Conservation (phyloP, 2,329 filamentous ascomycete genomes). For the Aspergillus sp. region DNA sequence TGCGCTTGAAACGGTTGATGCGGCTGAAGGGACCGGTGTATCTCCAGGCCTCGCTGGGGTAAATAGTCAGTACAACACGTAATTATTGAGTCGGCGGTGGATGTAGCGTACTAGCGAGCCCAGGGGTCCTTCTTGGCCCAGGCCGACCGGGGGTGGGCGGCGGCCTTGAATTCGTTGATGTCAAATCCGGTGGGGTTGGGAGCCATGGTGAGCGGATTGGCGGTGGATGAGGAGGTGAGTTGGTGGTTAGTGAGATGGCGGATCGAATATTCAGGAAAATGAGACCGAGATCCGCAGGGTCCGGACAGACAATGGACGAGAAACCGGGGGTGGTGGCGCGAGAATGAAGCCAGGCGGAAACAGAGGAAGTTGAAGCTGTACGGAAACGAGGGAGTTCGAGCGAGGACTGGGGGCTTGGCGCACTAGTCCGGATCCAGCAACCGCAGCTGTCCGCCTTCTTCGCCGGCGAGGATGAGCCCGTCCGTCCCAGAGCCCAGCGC, state of each 20-base stretch:
- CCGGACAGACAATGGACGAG: conserved; percentile 16
- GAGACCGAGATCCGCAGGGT: conserved; percentile 15
- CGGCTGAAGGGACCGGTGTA: conserved; percentile 87
- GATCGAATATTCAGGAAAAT: conserved; percentile 13
- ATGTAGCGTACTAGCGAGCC: conserved; percentile 57
- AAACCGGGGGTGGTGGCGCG: conserved; percentile 2
- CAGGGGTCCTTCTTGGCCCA: conserved; percentile 60
- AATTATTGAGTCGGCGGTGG: background rate
- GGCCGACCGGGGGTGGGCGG: conserved; percentile 61
- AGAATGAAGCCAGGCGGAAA: conserved; percentile 6
- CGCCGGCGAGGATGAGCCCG: conserved; percentile 4
- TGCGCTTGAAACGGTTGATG: conserved; percentile 82
- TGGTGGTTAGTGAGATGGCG: conserved; percentile 1
- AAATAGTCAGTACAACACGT: conserved; percentile 19
- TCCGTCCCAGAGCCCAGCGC: conserved; percentile 17
- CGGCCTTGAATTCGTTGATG: conserved; percentile 73
- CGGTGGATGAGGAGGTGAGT: conserved; percentile 20
- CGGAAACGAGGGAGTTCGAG: conserved; percentile 5
- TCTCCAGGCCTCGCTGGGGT: conserved; percentile 83
- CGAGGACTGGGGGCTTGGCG: conserved; percentile 28
- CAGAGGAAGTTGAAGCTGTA: conserved; percentile 27
- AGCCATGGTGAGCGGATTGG: conserved; percentile 48
- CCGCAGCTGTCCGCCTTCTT: conserved; percentile 31
- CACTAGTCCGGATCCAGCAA: conserved; percentile 36
- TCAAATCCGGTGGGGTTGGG: conserved; percentile 87